These are phyloP conservation scores for Barnettozyma wickerhamii DNA, from an alignment of 805 yeast genomes.

Conservation along the genomic window DNA sequence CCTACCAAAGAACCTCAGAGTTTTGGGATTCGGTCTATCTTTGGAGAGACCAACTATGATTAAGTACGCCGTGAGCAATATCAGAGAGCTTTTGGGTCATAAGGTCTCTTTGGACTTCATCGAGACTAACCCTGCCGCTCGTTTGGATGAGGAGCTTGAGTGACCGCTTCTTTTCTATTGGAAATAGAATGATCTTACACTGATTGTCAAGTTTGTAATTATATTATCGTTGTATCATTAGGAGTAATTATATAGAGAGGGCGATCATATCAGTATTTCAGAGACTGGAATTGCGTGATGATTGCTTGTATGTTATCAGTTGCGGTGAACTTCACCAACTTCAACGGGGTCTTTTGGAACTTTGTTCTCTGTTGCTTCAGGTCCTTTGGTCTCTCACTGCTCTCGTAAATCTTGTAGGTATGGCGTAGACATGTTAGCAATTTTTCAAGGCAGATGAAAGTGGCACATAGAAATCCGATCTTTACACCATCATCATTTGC, in stretches of 20 bases:
- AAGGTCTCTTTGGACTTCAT: conserved; percentile 92
- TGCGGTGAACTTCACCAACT: conserved; percentile 5
- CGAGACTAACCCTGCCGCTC: conserved; percentile 95
- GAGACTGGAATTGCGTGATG: neutral
- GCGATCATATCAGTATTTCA: no score
- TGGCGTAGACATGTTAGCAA: conserved; percentile 6
- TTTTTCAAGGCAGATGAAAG: conserved; percentile 5
- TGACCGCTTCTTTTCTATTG: no score
- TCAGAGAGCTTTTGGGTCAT: conserved; percentile 95
- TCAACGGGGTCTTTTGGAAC: conserved; percentile 1
- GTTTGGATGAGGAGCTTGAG: conserved; percentile 70
- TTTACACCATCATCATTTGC: conserved; percentile 1
- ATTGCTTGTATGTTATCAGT: conserved; percentile 2
- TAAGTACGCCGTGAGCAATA: conserved; percentile 91
- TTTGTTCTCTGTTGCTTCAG: conserved; percentile 11
- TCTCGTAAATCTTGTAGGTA: conserved; percentile 11
- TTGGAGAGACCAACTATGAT: conserved; percentile 99
- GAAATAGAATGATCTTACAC: no score
- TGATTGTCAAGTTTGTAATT: no score
- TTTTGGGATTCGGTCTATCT: conserved; percentile 95
- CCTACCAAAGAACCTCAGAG: conserved; percentile 88
- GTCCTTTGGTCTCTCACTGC: conserved; percentile 6
- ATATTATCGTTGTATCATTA: no score
- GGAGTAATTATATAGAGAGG: no score
- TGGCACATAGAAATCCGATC: conserved; percentile 7